Evolutionary conservation across 2,329 filamentous ascomycete genomes (phyloP).

Genomic region (Fusarium fracticaudum): DNA sequence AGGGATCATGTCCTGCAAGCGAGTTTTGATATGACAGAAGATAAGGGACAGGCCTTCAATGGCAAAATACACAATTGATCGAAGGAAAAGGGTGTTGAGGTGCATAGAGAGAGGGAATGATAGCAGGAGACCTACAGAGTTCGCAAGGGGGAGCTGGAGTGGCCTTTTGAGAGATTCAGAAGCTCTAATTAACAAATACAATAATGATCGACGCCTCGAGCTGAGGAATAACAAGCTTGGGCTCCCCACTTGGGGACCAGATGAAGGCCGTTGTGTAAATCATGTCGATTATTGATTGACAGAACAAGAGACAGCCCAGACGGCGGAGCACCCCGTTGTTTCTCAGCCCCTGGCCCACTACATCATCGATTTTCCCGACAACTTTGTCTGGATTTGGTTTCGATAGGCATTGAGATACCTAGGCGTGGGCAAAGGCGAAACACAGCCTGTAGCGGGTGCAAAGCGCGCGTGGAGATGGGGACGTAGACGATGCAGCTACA

Average conservation of each 20-base stretch:
- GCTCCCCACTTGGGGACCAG: constrained; percentile 27
- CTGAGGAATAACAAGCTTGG: constrained; percentile 25
- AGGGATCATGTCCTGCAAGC: constrained; percentile 38
- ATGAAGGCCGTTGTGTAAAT: constrained; percentile 21
- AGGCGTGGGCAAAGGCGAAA: constrained; percentile 10
- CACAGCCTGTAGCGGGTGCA: constrained; percentile 5
- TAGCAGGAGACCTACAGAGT: neutral
- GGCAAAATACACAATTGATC: constrained; percentile 4
- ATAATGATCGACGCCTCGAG: constrained; percentile 29
- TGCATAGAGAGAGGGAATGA: neutral
- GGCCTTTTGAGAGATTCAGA: constrained; percentile 5
- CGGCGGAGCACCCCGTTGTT: constrained; percentile 32
- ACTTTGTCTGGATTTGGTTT: neutral
- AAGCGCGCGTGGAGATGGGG: constrained; percentile 1
- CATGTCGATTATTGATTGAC: constrained; percentile 17
- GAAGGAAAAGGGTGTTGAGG: neutral
- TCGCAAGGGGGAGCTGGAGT: neutral
- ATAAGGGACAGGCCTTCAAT: constrained; percentile 1
- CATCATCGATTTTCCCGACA: constrained; percentile 37
- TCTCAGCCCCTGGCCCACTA: constrained; percentile 38
- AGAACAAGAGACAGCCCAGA: constrained; percentile 6
- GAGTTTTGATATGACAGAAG: constrained; percentile 17
- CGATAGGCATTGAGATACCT: neutral
- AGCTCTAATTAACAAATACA: constrained; percentile 29
- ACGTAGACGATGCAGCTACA: constrained; percentile 1